Conservation (phyloP, 2,329 filamentous ascomycete species). For the Orbilia blumenaviensis region DNA sequence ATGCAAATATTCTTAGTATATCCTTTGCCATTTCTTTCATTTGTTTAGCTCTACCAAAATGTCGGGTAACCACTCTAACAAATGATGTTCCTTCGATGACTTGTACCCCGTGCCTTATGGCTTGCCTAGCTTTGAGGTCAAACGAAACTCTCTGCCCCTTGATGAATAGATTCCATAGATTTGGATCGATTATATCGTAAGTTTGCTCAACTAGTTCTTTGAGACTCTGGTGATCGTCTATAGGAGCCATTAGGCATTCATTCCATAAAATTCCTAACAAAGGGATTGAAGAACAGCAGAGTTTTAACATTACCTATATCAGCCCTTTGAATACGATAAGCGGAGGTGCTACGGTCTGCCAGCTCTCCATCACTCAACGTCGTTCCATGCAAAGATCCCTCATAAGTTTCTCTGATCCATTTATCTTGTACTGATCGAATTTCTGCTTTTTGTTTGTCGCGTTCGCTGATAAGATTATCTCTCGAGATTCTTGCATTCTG, state of each 20-base stretch:
- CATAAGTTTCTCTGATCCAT: conserved; percentile 1
- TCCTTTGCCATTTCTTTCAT: conserved; percentile 8
- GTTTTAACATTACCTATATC: conserved; percentile 11
- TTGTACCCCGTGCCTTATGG: conserved; percentile 13
- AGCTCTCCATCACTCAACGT: neutral
- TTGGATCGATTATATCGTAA: neutral
- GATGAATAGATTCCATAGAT: neutral
- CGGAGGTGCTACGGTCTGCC: neutral
- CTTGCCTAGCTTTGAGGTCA: conserved; percentile 1
- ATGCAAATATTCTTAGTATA: conserved; percentile 23
- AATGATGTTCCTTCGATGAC: conserved; percentile 11
- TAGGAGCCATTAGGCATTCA: neutral
- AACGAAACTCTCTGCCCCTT: conserved; percentile 10
- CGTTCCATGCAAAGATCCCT: too few relatives aligned
- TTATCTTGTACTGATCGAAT: neutral
- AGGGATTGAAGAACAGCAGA: neutral
- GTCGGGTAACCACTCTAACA: neutral
- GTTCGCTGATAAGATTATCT: neutral
- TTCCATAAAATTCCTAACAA: neutral
- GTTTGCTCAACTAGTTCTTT: conserved; percentile 12
- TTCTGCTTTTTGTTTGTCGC: neutral
- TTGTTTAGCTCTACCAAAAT: neutral
- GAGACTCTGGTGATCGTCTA: conserved; percentile 14
- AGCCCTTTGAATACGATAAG: conserved; percentile 16
- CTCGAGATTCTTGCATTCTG: neutral